Evolutionary conservation across 148 eudicot genomes (phyloP).

Genomic region (Silene latifolia): DNA sequence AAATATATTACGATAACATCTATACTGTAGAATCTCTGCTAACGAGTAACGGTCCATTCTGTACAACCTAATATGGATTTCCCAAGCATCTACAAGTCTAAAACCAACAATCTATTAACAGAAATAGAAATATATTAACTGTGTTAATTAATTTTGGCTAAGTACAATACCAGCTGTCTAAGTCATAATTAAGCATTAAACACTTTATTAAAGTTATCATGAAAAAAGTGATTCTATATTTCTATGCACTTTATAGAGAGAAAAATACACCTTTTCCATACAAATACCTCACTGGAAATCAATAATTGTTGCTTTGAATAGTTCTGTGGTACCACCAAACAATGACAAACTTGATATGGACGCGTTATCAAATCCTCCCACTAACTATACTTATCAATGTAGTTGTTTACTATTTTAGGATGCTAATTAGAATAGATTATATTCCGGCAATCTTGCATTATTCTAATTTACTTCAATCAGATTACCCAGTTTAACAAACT

Average conservation of each 20-base stretch:
- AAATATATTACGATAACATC: background rate
- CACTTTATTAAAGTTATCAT: background rate
- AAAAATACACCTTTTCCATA: constrained; percentile 3
- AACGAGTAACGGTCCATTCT: background rate
- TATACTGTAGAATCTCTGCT: background rate
- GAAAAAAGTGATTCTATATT: constrained; percentile 7
- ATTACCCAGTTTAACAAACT: no score
- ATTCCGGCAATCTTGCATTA: background rate
- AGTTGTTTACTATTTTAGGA: background rate
- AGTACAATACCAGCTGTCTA: constrained; percentile 11
- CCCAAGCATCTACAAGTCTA: background rate
- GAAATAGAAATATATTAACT: constrained; percentile 2
- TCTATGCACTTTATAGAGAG: background rate
- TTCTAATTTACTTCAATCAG: no score
- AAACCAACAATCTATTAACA: background rate
- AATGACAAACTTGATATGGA: constrained; percentile 8
- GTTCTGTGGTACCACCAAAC: constrained; percentile 14
- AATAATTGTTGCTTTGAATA: constrained; percentile 10
- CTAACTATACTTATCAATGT: background rate
- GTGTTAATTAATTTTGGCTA: background rate
- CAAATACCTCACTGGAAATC: constrained; percentile 4
- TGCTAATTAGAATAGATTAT: background rate
- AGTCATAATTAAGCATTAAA: constrained; percentile 8
- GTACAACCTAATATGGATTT: background rate
- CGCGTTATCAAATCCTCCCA: constrained; percentile 7